Conservation (phyloP, 148 eudicot species). For the Nepenthes gracilis region DNA sequence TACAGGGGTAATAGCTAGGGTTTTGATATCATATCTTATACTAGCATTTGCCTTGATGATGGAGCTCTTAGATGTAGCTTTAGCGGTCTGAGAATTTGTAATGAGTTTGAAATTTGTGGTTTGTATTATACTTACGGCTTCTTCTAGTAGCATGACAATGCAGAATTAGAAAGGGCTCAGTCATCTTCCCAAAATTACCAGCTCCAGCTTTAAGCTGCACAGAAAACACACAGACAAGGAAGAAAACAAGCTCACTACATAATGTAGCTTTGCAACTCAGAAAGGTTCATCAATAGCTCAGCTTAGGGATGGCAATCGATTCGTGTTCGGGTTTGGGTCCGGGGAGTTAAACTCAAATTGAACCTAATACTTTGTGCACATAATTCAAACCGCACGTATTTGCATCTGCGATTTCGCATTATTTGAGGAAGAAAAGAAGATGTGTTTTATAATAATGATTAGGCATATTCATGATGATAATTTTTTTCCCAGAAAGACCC, state of each 20-base stretch:
- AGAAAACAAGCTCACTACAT: conserved; percentile 1
- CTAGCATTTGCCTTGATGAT: conserved; percentile 4
- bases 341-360: too few relatives aligned
- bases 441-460: too few relatives aligned
- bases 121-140: neutral
- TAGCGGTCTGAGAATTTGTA: conserved; percentile 14
- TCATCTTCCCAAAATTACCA: neutral
- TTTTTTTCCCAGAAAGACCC: too few relatives aligned
- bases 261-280: conserved; percentile 2
- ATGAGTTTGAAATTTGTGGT: conserved; percentile 9
- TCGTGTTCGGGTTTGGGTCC: too few relatives aligned
- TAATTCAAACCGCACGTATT: too few relatives aligned
- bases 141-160: neutral
- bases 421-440: too few relatives aligned
- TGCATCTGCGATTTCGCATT: too few relatives aligned
- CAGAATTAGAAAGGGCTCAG: neutral
- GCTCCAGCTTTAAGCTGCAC: neutral
- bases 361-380: too few relatives aligned
- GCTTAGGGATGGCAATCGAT: too few relatives aligned
- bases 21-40: conserved; percentile 1
- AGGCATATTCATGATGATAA: too few relatives aligned
- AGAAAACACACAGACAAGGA: neutral
- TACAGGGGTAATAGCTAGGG: neutral
- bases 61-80: conserved; percentile 12
- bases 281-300: neutral